Conservation (phyloP, 345 rosid species). For the Hibiscus trionum region DNA sequence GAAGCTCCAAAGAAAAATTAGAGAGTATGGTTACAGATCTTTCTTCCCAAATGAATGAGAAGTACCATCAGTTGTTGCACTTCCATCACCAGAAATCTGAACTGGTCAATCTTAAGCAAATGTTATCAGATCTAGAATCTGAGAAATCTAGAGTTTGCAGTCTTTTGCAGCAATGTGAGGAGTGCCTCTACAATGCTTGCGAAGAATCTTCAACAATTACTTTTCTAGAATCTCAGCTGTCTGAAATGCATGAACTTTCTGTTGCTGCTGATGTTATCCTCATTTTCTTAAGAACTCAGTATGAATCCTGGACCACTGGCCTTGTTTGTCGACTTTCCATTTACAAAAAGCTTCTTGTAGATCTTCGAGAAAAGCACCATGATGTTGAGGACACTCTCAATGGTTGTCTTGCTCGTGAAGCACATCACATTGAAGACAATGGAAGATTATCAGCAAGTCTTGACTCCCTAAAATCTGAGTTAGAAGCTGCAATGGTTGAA, state of each 20-base stretch:
- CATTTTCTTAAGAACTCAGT: conserved; percentile 45
- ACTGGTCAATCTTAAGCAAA: conserved; percentile 46
- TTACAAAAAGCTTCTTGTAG: conserved; percentile 32
- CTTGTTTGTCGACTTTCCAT: conserved; percentile 36
- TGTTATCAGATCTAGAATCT: conserved; percentile 45
- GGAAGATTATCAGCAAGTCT: conserved; percentile 31
- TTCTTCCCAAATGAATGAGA: conserved; percentile 43
- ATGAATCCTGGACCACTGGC: conserved; percentile 34
- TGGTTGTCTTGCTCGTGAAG: conserved; percentile 46
- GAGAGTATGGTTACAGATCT: conserved; percentile 42
- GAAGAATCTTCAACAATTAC: conserved; percentile 38
- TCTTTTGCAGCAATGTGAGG: conserved; percentile 42
- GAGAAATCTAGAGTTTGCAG: conserved; percentile 43
- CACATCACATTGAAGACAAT: conserved; percentile 49
- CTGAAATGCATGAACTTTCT: conserved; percentile 44
- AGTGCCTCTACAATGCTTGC: conserved; percentile 35
- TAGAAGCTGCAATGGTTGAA: conserved; percentile 38
- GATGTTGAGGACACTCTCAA: conserved; percentile 42
- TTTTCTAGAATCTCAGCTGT: conserved; percentile 52
- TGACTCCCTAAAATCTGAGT: conserved; percentile 41
- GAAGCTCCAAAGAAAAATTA: conserved; percentile 33
- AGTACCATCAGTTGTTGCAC: conserved; percentile 41
- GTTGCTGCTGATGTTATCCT: conserved; percentile 50
- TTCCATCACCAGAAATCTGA: conserved; percentile 49
- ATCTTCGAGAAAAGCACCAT: conserved; percentile 45